Evolutionary conservation across 1,139 yeast species (phyloP).

Genomic region (Diutina neorugosa): DNA sequence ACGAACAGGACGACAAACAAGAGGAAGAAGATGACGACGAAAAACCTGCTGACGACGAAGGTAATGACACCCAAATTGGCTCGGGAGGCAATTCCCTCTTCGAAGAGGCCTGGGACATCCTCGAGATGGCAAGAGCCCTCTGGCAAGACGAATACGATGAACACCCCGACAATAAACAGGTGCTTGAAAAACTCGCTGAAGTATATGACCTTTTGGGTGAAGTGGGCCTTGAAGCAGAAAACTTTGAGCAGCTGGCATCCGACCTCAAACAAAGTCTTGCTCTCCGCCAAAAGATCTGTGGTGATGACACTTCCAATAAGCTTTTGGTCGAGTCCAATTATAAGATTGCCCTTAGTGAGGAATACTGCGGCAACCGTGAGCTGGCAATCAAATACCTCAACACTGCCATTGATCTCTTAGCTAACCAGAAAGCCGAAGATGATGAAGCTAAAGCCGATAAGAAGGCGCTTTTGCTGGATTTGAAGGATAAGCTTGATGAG

Average conservation of each 20-base stretch:
- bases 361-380: slow-evolving; percentile 48
- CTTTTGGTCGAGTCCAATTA: slow-evolving; percentile 70
- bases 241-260: slow-evolving; percentile 61
- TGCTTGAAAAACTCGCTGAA: slow-evolving; percentile 52
- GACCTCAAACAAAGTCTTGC: slow-evolving; percentile 51
- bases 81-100: neutral
- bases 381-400: slow-evolving; percentile 53
- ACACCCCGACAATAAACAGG: slow-evolving; percentile 16
- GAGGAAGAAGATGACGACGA: slow-evolving; percentile 67
- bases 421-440: slow-evolving; percentile 12
- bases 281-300: slow-evolving; percentile 39
- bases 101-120: slow-evolving; percentile 4
- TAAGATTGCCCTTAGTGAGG: slow-evolving; percentile 70
- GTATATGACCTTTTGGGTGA: slow-evolving; percentile 79
- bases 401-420: slow-evolving; percentile 19
- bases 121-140: slow-evolving; percentile 3
- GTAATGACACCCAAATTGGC: slow-evolving; percentile 6
- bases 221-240: slow-evolving; percentile 76
- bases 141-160: neutral
- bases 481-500: slow-evolving; percentile 39
- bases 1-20: slow-evolving; percentile 11
- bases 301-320: slow-evolving; percentile 33
- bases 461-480: slow-evolving; percentile 39
- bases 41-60: slow-evolving; percentile 21
- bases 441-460: slow-evolving; percentile 26